These are phyloP conservation scores for Komagataella mondaviorum DNA, from an alignment of 805 yeast species.

Conservation along the genomic window DNA sequence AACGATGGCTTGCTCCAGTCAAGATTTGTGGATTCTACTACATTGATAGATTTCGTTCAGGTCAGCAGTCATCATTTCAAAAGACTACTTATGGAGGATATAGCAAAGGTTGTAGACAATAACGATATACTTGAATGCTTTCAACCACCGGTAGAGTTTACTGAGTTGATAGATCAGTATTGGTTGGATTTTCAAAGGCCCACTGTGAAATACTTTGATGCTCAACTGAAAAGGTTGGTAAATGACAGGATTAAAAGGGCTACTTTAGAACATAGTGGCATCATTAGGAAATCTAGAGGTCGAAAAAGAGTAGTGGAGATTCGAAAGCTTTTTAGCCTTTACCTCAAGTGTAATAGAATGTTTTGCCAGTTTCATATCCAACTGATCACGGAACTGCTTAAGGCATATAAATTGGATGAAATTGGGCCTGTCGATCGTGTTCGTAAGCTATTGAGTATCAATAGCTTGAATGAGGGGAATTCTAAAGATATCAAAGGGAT, in stretches of 20 bases:
- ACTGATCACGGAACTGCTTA: conserved; percentile 25
- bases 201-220: conserved; percentile 41
- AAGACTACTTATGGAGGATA: not conserved
- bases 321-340: conserved; percentile 38
- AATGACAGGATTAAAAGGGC: conserved; percentile 3
- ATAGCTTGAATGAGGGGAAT: conserved; percentile 3
- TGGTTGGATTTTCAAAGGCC: conserved; percentile 60
- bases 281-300: conserved; percentile 4
- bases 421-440: not conserved
- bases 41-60: not conserved
- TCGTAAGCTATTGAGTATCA: not conserved
- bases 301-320: conserved; percentile 32
- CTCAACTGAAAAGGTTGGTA: conserved; percentile 14
- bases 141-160: not conserved
- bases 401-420: conserved; percentile 22
- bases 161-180: conserved; percentile 28
- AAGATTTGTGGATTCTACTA: not conserved
- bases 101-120: not conserved
- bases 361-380: conserved; percentile 32
- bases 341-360: conserved; percentile 33
- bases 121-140: not conserved
- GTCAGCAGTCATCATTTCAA: not conserved
- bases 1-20: not conserved
- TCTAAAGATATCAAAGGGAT: conserved; percentile 11
- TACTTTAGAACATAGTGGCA: not conserved